phyloP scores from a whole-genome alignment of 805 yeast genomes.

The Sugiyamaella marilandica region DNA sequence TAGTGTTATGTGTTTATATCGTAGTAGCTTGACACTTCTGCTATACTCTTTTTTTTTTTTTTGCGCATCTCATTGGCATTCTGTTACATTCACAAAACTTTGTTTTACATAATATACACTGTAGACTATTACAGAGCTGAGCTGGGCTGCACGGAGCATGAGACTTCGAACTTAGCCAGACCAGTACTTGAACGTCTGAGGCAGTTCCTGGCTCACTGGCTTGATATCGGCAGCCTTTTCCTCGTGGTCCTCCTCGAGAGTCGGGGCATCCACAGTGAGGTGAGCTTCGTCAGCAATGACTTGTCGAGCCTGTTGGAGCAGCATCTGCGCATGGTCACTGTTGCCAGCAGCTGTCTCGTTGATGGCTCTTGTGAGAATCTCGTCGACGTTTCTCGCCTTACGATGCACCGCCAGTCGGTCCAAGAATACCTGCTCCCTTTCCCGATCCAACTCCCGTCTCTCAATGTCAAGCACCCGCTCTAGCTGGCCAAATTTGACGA shows the following conservation, averaged over 20 bases:
- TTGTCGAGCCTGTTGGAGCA: conserved; percentile 21
- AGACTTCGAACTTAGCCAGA: conserved; percentile 41
- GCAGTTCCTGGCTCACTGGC: conserved; percentile 58
- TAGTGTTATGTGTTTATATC: too few species aligned
- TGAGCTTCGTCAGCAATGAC: conserved; percentile 11
- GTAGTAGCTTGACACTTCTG: background rate
- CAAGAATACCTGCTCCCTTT: conserved; percentile 44
- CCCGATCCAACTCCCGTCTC: conserved; percentile 39
- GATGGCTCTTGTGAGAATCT: conserved; percentile 47
- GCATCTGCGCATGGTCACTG: conserved; percentile 18
- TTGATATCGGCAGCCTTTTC: conserved; percentile 34
- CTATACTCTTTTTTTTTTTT: background rate
- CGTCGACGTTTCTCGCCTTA: conserved; percentile 51
- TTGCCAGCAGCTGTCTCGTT: conserved; percentile 24
- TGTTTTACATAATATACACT: conserved; percentile 2
- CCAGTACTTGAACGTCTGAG: conserved; percentile 63
- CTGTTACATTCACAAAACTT: background rate
- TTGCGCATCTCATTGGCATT: background rate
- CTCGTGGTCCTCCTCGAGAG: conserved; percentile 23
- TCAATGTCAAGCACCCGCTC: conserved; percentile 51
- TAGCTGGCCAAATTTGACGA: conserved; percentile 58
- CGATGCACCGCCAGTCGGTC: conserved; percentile 68
- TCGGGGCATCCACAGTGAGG: conserved; percentile 14
- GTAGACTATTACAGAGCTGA: background rate
- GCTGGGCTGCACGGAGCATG: too few species aligned